Conservation (phyloP, 495 filamentous ascomycete species). For the Penicillium desertorum region DNA sequence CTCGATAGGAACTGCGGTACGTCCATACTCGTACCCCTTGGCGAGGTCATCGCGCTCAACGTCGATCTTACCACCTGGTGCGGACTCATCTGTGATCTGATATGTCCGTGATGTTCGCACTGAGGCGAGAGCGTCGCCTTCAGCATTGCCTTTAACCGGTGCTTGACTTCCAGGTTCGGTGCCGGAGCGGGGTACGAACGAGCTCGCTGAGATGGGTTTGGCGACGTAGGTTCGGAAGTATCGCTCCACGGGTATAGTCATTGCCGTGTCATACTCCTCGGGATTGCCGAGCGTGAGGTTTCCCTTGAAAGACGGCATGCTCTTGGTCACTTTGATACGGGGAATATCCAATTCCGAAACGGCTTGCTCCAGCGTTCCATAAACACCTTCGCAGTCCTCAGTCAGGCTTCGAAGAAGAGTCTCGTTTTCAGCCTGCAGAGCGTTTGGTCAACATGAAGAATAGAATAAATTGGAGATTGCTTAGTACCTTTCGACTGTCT, state of each 20-base stretch:
- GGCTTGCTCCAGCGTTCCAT: slow-evolving; percentile 82
- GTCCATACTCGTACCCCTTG: slow-evolving; percentile 91
- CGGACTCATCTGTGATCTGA: slow-evolving; percentile 69
- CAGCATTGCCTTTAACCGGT: slow-evolving; percentile 10
- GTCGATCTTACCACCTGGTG: slow-evolving; percentile 78
- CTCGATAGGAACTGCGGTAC: slow-evolving; percentile 85
- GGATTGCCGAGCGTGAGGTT: slow-evolving; percentile 77
- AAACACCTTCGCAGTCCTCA: slow-evolving; percentile 65
- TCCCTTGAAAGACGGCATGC: slow-evolving; percentile 77
- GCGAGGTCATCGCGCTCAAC: slow-evolving; percentile 81
- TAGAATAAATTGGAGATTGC: neutral
- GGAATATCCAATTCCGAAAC: slow-evolving; percentile 75
- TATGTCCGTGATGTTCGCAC: slow-evolving; percentile 77
- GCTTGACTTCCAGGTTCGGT: slow-evolving; percentile 45
- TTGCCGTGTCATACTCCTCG: slow-evolving; percentile 66
- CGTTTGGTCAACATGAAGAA: neutral
- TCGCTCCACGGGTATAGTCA: slow-evolving; percentile 84
- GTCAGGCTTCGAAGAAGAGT: slow-evolving; percentile 58
- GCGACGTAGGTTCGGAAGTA: slow-evolving; percentile 82
- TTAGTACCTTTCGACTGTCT: slow-evolving; percentile 57
- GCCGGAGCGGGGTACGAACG: slow-evolving; percentile 59
- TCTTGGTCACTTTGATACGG: slow-evolving; percentile 67
- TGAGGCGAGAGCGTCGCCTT: slow-evolving; percentile 50
- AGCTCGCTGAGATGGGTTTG: slow-evolving; percentile 68
- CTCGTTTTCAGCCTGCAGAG: slow-evolving; percentile 63